Conservation (phyloP, 176 grass and related monocot species). For the Puccinellia tenuiflora region DNA sequence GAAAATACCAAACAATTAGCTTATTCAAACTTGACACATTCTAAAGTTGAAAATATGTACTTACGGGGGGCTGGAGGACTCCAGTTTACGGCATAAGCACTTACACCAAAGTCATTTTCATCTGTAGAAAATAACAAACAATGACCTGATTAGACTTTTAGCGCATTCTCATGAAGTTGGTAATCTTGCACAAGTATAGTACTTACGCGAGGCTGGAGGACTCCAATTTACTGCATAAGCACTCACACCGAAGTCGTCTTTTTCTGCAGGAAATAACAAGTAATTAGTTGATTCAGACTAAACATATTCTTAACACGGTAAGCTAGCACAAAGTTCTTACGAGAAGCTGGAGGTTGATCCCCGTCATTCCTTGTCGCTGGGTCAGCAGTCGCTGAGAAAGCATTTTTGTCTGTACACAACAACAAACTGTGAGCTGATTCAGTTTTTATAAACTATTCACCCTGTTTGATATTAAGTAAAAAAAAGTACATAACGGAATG, state of each 20-base stretch:
- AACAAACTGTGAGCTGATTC: neutral
- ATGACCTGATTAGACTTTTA: neutral
- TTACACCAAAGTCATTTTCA: neutral
- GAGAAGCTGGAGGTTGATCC: neutral
- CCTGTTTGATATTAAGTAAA: neutral
- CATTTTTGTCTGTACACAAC: neutral
- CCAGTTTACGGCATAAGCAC: too few species aligned
- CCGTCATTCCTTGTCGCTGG: neutral
- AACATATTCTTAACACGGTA: neutral
- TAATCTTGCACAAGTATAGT: neutral
- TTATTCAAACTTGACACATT: neutral
- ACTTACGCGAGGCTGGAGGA: neutral
- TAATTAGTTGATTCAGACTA: neutral
- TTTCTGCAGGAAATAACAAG: neutral
- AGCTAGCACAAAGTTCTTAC: neutral
- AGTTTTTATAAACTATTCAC: neutral
- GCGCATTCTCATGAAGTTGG: neutral
- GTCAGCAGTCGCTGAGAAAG: neutral
- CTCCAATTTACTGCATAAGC: neutral
- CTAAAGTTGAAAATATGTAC: neutral
- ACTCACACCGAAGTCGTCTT: neutral
- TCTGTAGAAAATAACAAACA: neutral
- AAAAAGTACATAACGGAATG: neutral
- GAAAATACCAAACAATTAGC: neutral
- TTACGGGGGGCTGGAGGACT: neutral